These are phyloP conservation scores for Macrotyloma uniflorum DNA, from an alignment of 306 rosid species.

Conservation along the genomic window DNA sequence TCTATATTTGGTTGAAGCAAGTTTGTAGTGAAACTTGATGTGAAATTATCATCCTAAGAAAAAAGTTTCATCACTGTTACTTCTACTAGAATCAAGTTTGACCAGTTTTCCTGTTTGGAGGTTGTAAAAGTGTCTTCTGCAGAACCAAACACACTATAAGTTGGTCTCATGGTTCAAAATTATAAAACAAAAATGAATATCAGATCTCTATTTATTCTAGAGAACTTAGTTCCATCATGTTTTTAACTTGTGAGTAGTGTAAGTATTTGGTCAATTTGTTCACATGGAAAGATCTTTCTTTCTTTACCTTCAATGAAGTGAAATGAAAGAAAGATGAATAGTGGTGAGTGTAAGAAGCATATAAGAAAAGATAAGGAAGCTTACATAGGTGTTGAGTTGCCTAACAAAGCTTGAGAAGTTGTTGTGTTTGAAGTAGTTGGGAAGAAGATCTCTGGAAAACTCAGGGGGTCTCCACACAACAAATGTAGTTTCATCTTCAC, in stretches of 20 bases:
- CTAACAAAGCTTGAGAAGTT: slow-evolving; percentile 80
- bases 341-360: neutral
- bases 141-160: neutral
- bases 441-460: slow-evolving; percentile 71
- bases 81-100: neutral
- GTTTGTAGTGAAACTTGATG: neutral
- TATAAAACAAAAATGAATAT: neutral
- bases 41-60: neutral
- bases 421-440: slow-evolving; percentile 78
- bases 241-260: neutral
- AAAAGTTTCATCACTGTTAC: neutral
- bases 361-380: neutral
- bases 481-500: slow-evolving; percentile 56
- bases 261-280: neutral
- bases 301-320: neutral
- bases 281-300: slow-evolving; percentile 4
- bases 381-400: slow-evolving; percentile 73
- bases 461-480: slow-evolving; percentile 75
- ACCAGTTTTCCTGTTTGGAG: neutral
- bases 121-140: neutral
- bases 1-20: neutral
- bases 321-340: neutral
- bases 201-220: neutral
- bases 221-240: neutral
- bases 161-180: neutral